These are phyloP conservation scores for Talaromyces sp. DNA, from an alignment of 2,329 filamentous ascomycete species.

Conservation along the genomic window DNA sequence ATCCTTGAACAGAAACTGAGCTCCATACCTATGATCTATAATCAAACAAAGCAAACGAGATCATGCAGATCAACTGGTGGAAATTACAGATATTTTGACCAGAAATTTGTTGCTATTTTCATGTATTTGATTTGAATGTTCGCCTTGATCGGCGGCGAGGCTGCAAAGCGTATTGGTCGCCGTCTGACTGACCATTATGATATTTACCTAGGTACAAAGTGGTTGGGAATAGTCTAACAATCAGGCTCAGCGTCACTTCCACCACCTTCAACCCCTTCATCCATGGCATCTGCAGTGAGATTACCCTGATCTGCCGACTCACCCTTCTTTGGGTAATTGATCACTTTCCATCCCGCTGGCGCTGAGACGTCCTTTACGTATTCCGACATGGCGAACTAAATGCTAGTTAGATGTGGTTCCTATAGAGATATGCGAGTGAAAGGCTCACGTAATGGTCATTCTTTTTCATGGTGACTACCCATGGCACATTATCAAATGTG, in stretches of 20 bases:
- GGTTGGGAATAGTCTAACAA: background rate
- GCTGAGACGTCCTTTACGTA: slow-evolving; percentile 56
- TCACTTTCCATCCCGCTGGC: slow-evolving; percentile 55
- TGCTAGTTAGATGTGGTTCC: slow-evolving; percentile 15
- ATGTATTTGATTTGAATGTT: no score
- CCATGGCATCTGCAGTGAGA: slow-evolving; percentile 47
- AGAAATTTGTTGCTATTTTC: no score
- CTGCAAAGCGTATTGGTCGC: no score
- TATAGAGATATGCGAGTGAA: background rate
- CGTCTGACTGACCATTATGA: no score
- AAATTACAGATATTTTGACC: no score
- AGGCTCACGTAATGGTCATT: slow-evolving; percentile 80
- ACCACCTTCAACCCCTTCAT: slow-evolving; percentile 37
- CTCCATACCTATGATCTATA: no score
- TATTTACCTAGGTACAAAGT: no score
- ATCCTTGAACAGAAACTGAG: no score
- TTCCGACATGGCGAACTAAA: slow-evolving; percentile 61
- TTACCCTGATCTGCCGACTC: slow-evolving; percentile 38
- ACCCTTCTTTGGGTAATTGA: slow-evolving; percentile 51
- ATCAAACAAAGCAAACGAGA: no score
- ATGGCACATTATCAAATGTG: slow-evolving; percentile 96
- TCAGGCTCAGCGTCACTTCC: slow-evolving; percentile 41
- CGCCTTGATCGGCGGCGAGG: no score
- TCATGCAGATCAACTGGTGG: no score
- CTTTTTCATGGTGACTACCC: slow-evolving; percentile 99